phyloP scores from a whole-genome alignment of 805 yeast species.

The Torulaspora quercuum region DNA sequence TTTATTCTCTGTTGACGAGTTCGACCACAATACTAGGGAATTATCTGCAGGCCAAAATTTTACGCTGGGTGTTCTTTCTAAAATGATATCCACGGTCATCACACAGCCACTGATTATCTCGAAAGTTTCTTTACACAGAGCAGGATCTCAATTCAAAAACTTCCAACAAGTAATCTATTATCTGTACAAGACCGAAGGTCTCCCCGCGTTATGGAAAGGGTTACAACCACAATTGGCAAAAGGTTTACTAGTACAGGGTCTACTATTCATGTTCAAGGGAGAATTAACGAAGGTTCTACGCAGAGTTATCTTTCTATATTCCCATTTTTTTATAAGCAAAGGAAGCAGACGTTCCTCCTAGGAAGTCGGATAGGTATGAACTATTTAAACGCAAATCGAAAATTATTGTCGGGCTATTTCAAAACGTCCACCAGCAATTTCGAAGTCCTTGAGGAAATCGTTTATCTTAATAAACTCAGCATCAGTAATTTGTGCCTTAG shows the following conservation, averaged over 20 bases:
- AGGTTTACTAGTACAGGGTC: slow-evolving; percentile 81
- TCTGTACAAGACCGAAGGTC: slow-evolving; percentile 61
- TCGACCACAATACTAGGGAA: slow-evolving; percentile 13
- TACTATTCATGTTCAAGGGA: slow-evolving; percentile 77
- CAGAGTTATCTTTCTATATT: slow-evolving; percentile 23
- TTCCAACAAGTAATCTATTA: slow-evolving; percentile 63
- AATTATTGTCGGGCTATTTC: slow-evolving; percentile 21
- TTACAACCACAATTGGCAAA: slow-evolving; percentile 73
- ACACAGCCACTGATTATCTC: slow-evolving; percentile 86
- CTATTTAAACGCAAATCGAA: not conserved
- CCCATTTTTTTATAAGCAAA: slow-evolving; percentile 1
- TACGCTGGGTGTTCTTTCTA: slow-evolving; percentile 72
- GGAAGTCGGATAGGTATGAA: too few species aligned
- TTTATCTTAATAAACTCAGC: slow-evolving; percentile 55
- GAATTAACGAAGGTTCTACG: slow-evolving; percentile 43
- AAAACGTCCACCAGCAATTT: slow-evolving; percentile 56
- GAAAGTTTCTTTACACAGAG: slow-evolving; percentile 70
- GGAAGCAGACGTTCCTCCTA: too few species aligned
- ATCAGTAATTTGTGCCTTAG: slow-evolving; percentile 45
- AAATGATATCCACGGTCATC: slow-evolving; percentile 70
- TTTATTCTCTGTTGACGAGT: slow-evolving; percentile 42
- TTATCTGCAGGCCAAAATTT: slow-evolving; percentile 65
- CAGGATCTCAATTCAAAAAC: slow-evolving; percentile 46
- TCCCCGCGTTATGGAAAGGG: slow-evolving; percentile 71
- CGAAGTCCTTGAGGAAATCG: slow-evolving; percentile 41